phyloP scores from a whole-genome alignment of 2,329 filamentous ascomycete species.

The Neopestalotiopsis sp. region DNA sequence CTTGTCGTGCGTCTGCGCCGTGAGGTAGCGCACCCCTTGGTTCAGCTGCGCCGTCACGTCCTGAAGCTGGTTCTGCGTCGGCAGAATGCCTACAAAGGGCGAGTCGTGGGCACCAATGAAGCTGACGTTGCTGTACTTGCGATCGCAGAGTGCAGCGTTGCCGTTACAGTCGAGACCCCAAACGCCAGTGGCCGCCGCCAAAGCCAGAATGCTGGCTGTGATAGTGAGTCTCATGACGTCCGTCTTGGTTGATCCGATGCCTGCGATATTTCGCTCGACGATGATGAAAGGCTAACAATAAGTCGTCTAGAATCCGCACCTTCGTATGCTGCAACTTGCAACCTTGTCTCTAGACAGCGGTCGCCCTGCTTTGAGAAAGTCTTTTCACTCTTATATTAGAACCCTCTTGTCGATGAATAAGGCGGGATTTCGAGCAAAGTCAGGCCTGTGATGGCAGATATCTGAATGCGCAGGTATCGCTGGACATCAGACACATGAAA shows the following conservation, averaged over 20 bases:
- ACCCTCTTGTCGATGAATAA: background rate
- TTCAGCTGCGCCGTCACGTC: conserved; percentile 63
- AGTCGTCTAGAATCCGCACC: background rate
- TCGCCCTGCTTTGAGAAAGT: background rate
- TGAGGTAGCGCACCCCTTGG: conserved; percentile 67
- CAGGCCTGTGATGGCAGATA: background rate
- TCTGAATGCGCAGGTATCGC: background rate
- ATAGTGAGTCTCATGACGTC: background rate
- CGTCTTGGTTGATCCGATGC: background rate
- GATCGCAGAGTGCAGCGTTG: conserved; percentile 57
- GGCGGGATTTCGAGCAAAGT: background rate
- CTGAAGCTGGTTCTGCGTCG: conserved; percentile 65
- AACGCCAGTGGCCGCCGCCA: conserved; percentile 29
- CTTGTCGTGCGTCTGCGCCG: conserved; percentile 66
- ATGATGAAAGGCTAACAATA: background rate
- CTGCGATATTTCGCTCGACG: background rate
- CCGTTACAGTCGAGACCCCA: conserved; percentile 58
- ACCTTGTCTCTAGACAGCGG: background rate
- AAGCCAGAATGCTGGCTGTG: background rate
- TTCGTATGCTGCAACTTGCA: background rate
- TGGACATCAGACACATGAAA: background rate
- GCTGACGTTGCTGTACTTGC: conserved; percentile 64
- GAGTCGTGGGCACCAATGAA: conserved; percentile 70
- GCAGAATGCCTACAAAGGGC: conserved; percentile 63
- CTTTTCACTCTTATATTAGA: background rate